Evolutionary conservation across 176 grass and related monocot genomes (phyloP), one percentile per base, ranked within the genome.

Genomic region (Phyllostachys edulis): DNA sequence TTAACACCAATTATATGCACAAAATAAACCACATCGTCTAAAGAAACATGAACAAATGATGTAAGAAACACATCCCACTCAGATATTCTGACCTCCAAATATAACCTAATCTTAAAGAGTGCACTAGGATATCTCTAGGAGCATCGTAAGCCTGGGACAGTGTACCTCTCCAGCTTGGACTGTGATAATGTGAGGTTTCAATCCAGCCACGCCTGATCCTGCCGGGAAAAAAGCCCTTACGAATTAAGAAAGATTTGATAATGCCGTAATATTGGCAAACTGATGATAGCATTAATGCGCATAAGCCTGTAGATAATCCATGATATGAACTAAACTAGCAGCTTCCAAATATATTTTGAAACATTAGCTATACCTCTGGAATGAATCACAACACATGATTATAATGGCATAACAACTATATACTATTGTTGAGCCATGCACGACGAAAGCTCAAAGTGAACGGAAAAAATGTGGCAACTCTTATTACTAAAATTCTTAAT

Each of bases 111-210:
- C 24, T 7, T 78, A 61, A 39, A 71, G 24, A 76, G 4, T 18
- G 9, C 34, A 51, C 20, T 26, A 69, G 50, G 8, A 62, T 73
- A 76, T 52, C 23, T 81, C 11, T 24, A 81, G 12, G 21, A 80
- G 52, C 27, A 60, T 51, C 14, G 0, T 57, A 64, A 71, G 37
- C 21, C n/a, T 66, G n/a, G 24, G 21, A 42, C 5, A 73, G 9
- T 42, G n/a, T 93, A 98, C 93, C 96, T 95, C 85, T 81, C 96
- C 96, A 80, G 77, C 76, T 80, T 98, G 87, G 24, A 98, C 87
- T 46, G 85, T 85, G 74, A 98, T 90, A 69, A 98, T 60, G 78
- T 84, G 85, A 41, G 91, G 91, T 41, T 88, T 93, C 52, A 87
- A 83, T 90, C 91, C 91, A 29, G 78, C 60, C 66, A 24, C 84